Base-by-base conservation (phyloP, 345 rosid species). In the Pseudoturritis turrita region DNA sequence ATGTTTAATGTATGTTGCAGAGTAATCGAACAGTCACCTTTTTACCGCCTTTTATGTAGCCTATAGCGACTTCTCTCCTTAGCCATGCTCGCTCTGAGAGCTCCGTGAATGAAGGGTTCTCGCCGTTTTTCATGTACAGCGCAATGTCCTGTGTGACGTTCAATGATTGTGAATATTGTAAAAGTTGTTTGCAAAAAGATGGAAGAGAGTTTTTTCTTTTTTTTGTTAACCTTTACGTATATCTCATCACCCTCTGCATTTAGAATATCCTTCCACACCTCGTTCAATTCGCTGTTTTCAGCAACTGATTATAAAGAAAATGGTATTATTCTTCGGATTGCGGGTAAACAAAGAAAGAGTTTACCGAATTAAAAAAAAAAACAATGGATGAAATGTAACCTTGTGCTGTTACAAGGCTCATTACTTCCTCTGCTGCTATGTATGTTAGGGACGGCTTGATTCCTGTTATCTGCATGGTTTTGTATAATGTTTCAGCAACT, bases 401-500 rank as follows among this genome's bases (percentile, higher is more conserved):
- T 88, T 95, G 99, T 71, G 99, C 97, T 43, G 93, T 95, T 62
- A 95, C 97, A 43, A 95, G 99, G 82, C 96, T 88, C 97, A 88
- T 95, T 21, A 95, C 84, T 89, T 95, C 96, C 85, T 95, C 96
- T 3, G 96, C 89, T 9, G 99, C 96, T 70, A 95, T 87, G 29
- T 84, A 86, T 62, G 89, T 91, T 77, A 95, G 82, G 51, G 89
- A 84, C 28, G 97, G 97, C 60, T 85, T 95, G 80, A 88, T 87
- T 84, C 85, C 82, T 23, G 93, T 72, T 53, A 95, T 85, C 99
- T 95, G 82, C 53, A 76, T 62, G 21, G 79, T 73, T 60, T 53
- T 53, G n/a, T 19, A 39, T 53, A 23, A 39, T 7, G 47, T 19
- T 56, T 70, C 57, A 26, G 47, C 62, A 58, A 35, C 36, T 2